phyloP scores from a whole-genome alignment of 441 rosid genomes.

The Breynia disticha region DNA sequence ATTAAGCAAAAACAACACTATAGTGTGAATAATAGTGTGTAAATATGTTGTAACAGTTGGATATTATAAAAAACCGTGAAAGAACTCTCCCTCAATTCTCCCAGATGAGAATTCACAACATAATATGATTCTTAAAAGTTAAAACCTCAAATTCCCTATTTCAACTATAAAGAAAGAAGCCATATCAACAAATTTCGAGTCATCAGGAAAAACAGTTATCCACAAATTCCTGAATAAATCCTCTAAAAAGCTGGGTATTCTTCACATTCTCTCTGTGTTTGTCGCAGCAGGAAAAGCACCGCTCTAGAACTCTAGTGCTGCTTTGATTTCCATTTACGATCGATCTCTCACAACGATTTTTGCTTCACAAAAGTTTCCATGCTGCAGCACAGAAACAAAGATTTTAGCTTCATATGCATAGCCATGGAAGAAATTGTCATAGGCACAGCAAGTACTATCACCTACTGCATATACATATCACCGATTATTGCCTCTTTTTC shows the following conservation, averaged over 20 bases:
- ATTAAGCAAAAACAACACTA: no score
- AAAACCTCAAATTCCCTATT: conserved; percentile 14
- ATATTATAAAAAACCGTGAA: no score
- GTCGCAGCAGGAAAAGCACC: conserved; percentile 9
- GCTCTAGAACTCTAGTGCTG: conserved; percentile 8
- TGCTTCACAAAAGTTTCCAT: conserved; percentile 46
- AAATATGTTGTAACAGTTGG: no score
- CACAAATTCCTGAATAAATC: conserved; percentile 24
- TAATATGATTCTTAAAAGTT: conserved; percentile 7
- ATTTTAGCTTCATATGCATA: background rate
- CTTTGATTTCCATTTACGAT: conserved; percentile 9
- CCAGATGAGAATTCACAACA: conserved; percentile 12
- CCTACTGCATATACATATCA: no score
- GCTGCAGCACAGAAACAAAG: conserved; percentile 22
- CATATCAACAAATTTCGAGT: conserved; percentile 25
- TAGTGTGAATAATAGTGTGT: no score
- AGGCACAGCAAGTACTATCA: no score
- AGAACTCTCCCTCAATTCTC: no score
- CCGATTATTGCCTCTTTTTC: no score
- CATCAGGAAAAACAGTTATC: conserved; percentile 16
- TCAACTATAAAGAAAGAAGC: conserved; percentile 11
- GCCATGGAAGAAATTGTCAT: no score
- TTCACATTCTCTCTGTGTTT: conserved; percentile 2
- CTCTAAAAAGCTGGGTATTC: conserved; percentile 4
- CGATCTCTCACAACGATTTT: background rate